Evolutionary conservation across 768 basidiomycete species (phyloP), one percentile per base, ranked within the genome.

Genomic region (Lentinula lateritia): DNA sequence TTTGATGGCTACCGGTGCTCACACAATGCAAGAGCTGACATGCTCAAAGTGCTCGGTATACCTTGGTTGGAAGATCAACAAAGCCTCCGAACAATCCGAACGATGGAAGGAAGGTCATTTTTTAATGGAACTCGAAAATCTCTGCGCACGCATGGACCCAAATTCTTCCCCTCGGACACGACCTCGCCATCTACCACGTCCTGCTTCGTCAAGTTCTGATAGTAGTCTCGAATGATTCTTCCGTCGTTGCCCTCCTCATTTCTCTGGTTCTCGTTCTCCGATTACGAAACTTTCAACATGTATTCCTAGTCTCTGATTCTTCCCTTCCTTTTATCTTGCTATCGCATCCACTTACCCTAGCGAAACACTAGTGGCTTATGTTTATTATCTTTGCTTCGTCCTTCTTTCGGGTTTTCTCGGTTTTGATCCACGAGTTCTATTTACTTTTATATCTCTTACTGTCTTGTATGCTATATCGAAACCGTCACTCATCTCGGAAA

Each of bases 31-130:
- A 68, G 82, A 85, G 69, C 76, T 83, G 34, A 72, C 73, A 16
- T 87, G 85, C 69, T 69, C 75, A 5, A 72, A 71, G 5, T 86
- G 85, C 66, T 73, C 76, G 36, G 64, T 74, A 9, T 83, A 83
- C 67, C 73, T 87, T n/a, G 86, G 86, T 12, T 88, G 83, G 83
- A 82, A 83, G 69, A 85, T 88, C 53, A 71, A 84, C 5, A 79
- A 80, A 38, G 85, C 84, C 3, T 80, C 82, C 66, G 83, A 85
- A 61, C 66, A 68, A 42, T 71, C 82, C 2, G 86, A 88, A 70
- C 75, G 76, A 45, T 88, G 86, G 86, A 88, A 88, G 70, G 85
- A 86, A 65, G 82, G 82, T 6, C 69, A 77, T 52, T 82, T 72
- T 67, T 72, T 87, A 36, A 77, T 88, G n/a, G 86, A 88, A 71